Evolutionary conservation across 345 rosid species (phyloP).

Genomic region (Aquilaria yunnanensis): DNA sequence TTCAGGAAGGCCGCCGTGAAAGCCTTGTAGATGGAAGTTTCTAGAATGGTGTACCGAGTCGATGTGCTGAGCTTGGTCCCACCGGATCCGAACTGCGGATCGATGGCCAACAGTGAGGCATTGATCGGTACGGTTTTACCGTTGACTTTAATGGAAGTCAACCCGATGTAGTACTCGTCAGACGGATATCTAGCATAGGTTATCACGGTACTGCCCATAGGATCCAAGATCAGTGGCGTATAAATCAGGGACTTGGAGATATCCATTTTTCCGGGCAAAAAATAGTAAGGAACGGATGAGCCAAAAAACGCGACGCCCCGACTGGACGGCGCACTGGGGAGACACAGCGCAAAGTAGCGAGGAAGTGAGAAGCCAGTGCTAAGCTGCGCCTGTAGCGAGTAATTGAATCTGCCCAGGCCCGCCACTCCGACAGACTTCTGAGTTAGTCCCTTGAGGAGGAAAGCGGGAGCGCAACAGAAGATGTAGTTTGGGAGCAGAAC

Average conservation of each 20-base stretch:
- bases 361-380: conserved; percentile 27
- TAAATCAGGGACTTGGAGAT: conserved; percentile 31
- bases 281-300: conserved; percentile 24
- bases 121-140: conserved; percentile 34
- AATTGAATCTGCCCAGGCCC: conserved; percentile 42
- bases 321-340: conserved; percentile 31
- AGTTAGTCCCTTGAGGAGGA: conserved; percentile 43
- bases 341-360: conserved; percentile 46
- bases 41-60: conserved; percentile 55
- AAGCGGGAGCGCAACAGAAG: conserved; percentile 36
- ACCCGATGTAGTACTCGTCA: conserved; percentile 59
- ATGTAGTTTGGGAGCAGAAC: conserved; percentile 32
- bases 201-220: conserved; percentile 19
- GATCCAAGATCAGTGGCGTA: conserved; percentile 36
- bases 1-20: conserved; percentile 33
- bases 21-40: conserved; percentile 42
- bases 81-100: conserved; percentile 36
- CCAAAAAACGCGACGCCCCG: conserved; percentile 36
- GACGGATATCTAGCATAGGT: conserved; percentile 19
- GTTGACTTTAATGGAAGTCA: conserved; percentile 33
- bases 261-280: conserved; percentile 10
- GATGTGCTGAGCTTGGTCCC: conserved; percentile 82
- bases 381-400: conserved; percentile 28
- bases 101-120: conserved; percentile 30
- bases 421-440: conserved; percentile 47